Base-by-base conservation (phyloP, 2,329 filamentous ascomycete genomes). In the Aureobasidium sp. region DNA sequence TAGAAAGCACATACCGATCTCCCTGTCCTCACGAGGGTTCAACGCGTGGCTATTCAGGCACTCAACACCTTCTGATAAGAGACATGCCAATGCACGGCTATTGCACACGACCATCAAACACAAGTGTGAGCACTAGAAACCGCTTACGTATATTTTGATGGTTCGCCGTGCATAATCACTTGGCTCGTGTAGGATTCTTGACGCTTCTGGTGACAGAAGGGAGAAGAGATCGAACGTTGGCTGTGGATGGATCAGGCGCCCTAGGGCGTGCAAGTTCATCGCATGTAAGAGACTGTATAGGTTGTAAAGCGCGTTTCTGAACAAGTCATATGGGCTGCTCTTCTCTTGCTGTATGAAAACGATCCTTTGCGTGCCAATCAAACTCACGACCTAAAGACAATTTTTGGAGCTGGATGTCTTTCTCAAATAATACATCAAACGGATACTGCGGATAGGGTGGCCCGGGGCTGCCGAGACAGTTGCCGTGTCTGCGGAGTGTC, bases 401-500 rank as follows among this genome's bases (percentile, higher is more conserved):
- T 12, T 25, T 25, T 25, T 12, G 9, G 39, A 34, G 20, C 29
- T 15, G 34, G 20, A 52, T n/a, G 29, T 15, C 20, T 27, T 52
- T 17, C 20, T 52, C 49, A 52, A 52, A 39, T 39, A n/a, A 27
- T 7, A 37, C 6, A 7, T 15, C 22, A 31, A 25, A 22, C 49
- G 49, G 49, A 39, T 55, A 42, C 11, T 55, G 37, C 51, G 51
- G 51, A 31, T 55, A 55, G 4, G 37, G 22, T 55, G 37, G 51
- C 37, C 51, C 51, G 22, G 34, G 15, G 20, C 22, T 42, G 22
- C 51, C 51, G 51, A 55, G 51, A 55, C 51, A 41, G 51, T 31
- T 55, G 51, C 51, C 51, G 51, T 42, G 36, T 42, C n/a, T 55
- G 51, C 22, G 51, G 25, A 42, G 31, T 36, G 51, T 53, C 51